Evolutionary conservation across 2,329 filamentous ascomycete species (phyloP), one percentile per base, ranked within the genome.

Genomic region (Talaromyces sp.): DNA sequence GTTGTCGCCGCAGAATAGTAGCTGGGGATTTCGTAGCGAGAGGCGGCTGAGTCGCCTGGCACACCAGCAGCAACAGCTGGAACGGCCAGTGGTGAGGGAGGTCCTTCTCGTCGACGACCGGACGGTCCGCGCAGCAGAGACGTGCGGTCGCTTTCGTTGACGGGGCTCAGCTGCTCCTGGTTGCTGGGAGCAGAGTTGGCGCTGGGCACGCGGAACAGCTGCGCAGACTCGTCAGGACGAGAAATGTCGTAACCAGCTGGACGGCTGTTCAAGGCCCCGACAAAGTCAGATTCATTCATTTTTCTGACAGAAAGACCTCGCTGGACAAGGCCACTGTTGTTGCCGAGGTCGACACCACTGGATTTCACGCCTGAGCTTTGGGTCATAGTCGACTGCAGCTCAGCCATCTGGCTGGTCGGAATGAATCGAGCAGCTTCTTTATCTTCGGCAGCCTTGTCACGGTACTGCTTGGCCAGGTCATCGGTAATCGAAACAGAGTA

Each of bases 401-500:
- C 61, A 27, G 51, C 55, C 62, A 67, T 64, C 27, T 68, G 63
- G 56, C 65, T 69, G 4, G 67, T 70, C 2, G 90, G 88, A 6
- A 90, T 79, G 69, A 96, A 76, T 36, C 91, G 87, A 59, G 79
- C 81, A 4, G 81, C 85, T 64, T 91, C 87, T 71, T 90, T 88
- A 1, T 80, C 80, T 61, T 84, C 78, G 1, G 80, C 80, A 36
- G 84, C 82, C 58, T 84, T 81, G 2, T 86, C 81, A 59, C 90
- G 85, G 59, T 87, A 86, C 39, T 82, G 78, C 30, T 81, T 77
- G 6, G 92, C 92, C 66, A 86, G 84, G 0, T 84, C 78, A 65
- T 93, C 88, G 2, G 85, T 81, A 57, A 96, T 88, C 7, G 88
- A 74, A 22, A 97, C 93, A 19, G 88, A 89, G 80, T 95, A 96